Evolutionary conservation across 2,329 filamentous ascomycete species (phyloP), one percentile per base, ranked within the genome.

Genomic region (Trichoderma afroharzianum): DNA sequence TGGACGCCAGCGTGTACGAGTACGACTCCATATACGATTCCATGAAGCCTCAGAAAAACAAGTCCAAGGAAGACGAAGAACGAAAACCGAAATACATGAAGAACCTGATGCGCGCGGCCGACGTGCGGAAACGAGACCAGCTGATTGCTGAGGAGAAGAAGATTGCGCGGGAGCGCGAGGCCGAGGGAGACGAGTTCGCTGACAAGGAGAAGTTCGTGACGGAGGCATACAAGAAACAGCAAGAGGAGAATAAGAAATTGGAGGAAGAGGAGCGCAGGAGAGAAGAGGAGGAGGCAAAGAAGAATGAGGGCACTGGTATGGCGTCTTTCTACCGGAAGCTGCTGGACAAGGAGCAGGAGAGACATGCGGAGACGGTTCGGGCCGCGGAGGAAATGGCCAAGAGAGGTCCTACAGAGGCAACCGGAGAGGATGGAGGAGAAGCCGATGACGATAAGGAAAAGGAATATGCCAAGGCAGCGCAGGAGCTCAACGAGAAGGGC

Each of bases 171-270:
- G 93, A 96, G 79, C 87, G 93, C 59, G 93, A 93, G 76, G 91
- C 89, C 0, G 93, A 96, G 79, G 93, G 93, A 21, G 93, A 95
- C 39, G 91, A 92, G 77, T 96, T 90, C 76, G 91, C 88, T 0
- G 93, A 91, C 76, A 96, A 95, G 82, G 93, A 96, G 79, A 93
- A 91, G 81, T 96, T 96, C 75, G 93, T 96, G 39, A 96, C 93
- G 0, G 91, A 90, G 71, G 93, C 93, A 43, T 97, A 96, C 80
- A 93, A 92, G 83, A 86, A 87, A 77, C 93, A 95, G 78, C 92
- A 95, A 77, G 92, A 92, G 78, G 93, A 95, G 80, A 90, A 93
- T 74, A 84, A 85, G 75, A 83, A 85, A 69, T 78, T 93, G 9
- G 92, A 95, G 77, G 91, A 90, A 74, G 92, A 93, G 78, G 93